These are phyloP conservation scores for Colletotrichum tropicale DNA, from an alignment of 2,329 filamentous ascomycete species.

Conservation along the genomic window DNA sequence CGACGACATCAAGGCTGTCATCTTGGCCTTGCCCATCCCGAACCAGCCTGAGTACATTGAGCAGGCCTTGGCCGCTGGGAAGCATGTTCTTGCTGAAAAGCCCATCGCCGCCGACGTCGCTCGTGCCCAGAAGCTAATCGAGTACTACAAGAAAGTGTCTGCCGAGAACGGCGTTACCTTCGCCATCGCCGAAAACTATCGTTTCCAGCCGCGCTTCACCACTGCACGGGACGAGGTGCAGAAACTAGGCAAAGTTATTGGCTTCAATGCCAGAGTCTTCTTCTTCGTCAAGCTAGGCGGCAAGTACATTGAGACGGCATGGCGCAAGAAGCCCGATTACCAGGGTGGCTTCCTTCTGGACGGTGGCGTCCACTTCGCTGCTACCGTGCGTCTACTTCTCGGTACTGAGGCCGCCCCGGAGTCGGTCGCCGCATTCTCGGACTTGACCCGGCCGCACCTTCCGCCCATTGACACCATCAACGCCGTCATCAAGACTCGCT, in stretches of 20 bases:
- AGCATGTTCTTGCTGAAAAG: conserved; percentile 75
- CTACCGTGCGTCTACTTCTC: conserved; percentile 65
- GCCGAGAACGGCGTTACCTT: conserved; percentile 45
- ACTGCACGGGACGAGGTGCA: conserved; percentile 48
- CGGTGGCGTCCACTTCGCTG: conserved; percentile 75
- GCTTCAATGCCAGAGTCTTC: conserved; percentile 46
- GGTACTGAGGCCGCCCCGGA: conserved; percentile 41
- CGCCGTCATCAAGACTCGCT: conserved; percentile 58
- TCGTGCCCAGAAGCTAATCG: conserved; percentile 43
- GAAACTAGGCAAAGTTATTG: conserved; percentile 50
- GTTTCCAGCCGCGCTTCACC: conserved; percentile 62
- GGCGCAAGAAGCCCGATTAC: conserved; percentile 73
- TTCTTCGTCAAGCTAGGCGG: conserved; percentile 39
- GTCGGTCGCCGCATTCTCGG: conserved; percentile 59
- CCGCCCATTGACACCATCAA: conserved; percentile 71
- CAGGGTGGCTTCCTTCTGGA: conserved; percentile 81
- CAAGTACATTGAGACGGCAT: conserved; percentile 20
- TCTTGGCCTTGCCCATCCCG: conserved; percentile 67
- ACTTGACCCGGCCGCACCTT: conserved; percentile 51
- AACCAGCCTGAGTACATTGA: conserved; percentile 64
- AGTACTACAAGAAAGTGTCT: conserved; percentile 31
- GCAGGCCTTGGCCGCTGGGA: conserved; percentile 65
- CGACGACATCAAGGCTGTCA: conserved; percentile 58
- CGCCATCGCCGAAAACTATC: conserved; percentile 75
- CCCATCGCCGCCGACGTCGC: conserved; percentile 67